A percentile compares a stretch with the other conserved stretches of the same genome.
Conservation (phyloP, 306 rosid species). For the Purshia tridentata region DNA sequence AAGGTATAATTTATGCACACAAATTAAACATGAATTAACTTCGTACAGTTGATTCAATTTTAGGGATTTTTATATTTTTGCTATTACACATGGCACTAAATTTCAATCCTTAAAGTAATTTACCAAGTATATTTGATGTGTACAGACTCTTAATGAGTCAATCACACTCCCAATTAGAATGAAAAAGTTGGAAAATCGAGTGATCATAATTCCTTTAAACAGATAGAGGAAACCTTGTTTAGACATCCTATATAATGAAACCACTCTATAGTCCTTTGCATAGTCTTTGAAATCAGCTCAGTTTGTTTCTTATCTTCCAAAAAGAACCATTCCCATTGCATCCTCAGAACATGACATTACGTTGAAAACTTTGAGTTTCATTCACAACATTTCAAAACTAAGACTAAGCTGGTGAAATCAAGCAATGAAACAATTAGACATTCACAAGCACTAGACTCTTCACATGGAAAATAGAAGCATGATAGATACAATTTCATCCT, state of each 20-base stretch:
- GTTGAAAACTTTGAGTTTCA: neutral
- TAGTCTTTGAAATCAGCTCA: neutral
- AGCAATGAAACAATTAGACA: no score
- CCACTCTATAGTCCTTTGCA: neutral
- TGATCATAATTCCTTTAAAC: no score
- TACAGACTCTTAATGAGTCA: neutral
- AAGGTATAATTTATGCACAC: constrained; percentile 18
- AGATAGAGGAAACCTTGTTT: neutral
- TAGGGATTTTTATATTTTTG: neutral
- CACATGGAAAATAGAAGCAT: neutral
- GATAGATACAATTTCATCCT: neutral
- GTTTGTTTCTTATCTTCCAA: neutral
- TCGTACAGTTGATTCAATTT: neutral
- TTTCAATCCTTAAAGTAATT: no score
- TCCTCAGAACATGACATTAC: neutral
- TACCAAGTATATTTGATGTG: no score
- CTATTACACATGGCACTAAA: neutral
- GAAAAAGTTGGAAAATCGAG: neutral
- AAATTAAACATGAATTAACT: neutral
- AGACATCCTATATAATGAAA: neutral
- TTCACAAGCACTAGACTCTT: neutral
- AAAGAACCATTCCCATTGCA: neutral
- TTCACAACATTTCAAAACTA: no score
- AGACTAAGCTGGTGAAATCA: no score
- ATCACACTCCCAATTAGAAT: neutral